Percentiles rank a stretch among this genome's conserved stretches.
Conservation (phyloP, 192 early-diverging fungal genomes). For the Coemansia sp. region DNA sequence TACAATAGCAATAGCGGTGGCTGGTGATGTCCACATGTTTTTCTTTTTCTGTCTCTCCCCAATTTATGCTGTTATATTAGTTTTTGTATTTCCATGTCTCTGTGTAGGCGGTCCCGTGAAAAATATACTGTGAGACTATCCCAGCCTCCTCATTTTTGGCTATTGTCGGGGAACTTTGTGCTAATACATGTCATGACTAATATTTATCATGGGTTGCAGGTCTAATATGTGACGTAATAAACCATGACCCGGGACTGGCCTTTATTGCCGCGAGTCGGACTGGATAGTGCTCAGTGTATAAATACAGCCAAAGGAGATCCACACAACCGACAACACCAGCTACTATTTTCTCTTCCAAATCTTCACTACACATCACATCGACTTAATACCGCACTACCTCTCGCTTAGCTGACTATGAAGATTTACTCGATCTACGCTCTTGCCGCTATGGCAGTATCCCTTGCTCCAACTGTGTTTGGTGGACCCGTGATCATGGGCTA, state of each 20-base stretch:
- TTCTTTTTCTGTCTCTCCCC: not conserved
- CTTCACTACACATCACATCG: not conserved
- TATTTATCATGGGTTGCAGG: not conserved
- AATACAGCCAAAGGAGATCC: not conserved
- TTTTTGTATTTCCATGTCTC: too few species aligned
- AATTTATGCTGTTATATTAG: not conserved
- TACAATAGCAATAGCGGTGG: not conserved
- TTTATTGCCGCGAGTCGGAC: not conserved
- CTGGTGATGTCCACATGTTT: not conserved
- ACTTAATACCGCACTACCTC: not conserved
- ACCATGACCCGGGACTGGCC: not conserved
- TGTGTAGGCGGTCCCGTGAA: not conserved
- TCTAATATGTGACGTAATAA: not conserved
- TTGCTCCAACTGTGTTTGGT: not conserved
- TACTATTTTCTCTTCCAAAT: not conserved
- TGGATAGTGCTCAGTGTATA: too few species aligned
- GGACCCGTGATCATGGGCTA: slow-evolving; percentile 39
- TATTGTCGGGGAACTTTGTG: not conserved
- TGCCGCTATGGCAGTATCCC: not conserved
- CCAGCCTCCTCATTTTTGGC: not conserved
- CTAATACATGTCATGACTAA: not conserved
- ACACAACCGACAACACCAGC: not conserved
- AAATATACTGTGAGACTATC: not conserved
- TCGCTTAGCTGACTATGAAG: not conserved
- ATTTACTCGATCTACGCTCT: not conserved